phyloP scores from a whole-genome alignment of 2,329 filamentous ascomycete species.

The Venturia oleaginea region DNA sequence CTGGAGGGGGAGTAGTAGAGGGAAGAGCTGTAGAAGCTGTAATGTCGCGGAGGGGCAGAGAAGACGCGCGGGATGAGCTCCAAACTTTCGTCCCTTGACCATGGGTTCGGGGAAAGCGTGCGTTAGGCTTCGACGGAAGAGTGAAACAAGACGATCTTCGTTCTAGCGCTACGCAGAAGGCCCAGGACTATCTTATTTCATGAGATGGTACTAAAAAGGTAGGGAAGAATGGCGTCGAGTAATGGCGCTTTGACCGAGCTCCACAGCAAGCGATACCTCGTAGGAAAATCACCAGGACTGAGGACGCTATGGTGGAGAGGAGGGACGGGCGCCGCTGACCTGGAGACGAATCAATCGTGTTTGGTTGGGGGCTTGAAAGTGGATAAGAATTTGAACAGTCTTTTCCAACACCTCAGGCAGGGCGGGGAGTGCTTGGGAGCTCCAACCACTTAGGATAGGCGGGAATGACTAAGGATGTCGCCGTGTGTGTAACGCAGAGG shows the following conservation, averaged over 20 bases:
- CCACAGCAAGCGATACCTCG: not conserved
- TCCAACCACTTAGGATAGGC: not conserved
- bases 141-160: constrained; percentile 11
- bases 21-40: not conserved
- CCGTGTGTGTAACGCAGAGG: not conserved
- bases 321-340: not conserved
- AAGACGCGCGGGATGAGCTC: constrained; percentile 5
- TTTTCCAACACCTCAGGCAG: not conserved
- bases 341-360: not conserved
- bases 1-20: not conserved
- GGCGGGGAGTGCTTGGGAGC: not conserved
- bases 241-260: constrained; percentile 4
- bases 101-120: constrained; percentile 3
- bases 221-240: constrained; percentile 4
- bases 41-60: constrained; percentile 6
- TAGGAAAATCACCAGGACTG: not conserved
- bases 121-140: constrained; percentile 7
- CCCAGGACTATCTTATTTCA: constrained; percentile 7
- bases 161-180: constrained; percentile 2
- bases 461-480: not conserved
- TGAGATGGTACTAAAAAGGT: constrained; percentile 2
- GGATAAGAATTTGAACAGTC: not conserved
- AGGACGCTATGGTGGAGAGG: not conserved
- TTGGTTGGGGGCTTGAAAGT: not conserved
- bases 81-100: constrained; percentile 6